phyloP scores from a whole-genome alignment of 1,139 yeast genomes.

The Geotrichum citri-aurantii region DNA sequence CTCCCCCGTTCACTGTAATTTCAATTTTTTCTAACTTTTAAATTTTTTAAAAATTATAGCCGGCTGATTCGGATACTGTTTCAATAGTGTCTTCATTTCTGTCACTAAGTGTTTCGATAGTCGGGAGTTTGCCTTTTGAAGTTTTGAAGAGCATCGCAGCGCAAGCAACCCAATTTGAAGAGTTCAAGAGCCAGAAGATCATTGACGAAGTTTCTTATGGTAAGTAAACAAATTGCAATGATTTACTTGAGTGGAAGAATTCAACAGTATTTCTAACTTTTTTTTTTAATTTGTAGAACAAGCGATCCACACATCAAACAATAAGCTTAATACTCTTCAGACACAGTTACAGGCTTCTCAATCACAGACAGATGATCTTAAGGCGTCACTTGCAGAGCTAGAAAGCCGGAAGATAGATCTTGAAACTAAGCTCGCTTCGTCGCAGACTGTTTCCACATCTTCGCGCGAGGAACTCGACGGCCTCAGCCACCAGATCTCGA shows the following conservation, averaged over 20 bases:
- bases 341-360: conserved; percentile 31
- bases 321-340: conserved; percentile 35
- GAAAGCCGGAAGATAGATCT: conserved; percentile 31
- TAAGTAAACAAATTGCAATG: conserved; percentile 17
- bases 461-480: conserved; percentile 21
- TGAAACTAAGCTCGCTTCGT: conserved; percentile 31
- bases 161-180: conserved; percentile 46
- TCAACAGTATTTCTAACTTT: background rate
- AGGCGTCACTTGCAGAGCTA: conserved; percentile 32
- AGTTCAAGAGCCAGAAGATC: conserved; percentile 47
- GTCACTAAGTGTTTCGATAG: conserved; percentile 23
- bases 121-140: conserved; percentile 25
- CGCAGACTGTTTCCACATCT: conserved; percentile 30
- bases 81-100: conserved; percentile 23
- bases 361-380: conserved; percentile 33
- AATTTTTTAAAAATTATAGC: too few relatives aligned
- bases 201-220: conserved; percentile 42
- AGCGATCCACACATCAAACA: conserved; percentile 38
- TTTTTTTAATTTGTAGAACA: conserved; percentile 44
- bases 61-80: background rate
- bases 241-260: background rate
- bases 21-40: background rate
- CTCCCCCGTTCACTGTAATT: background rate
- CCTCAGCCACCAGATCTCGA: conserved; percentile 24
- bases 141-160: conserved; percentile 37